Base-by-base conservation (phyloP, 495 filamentous ascomycete species). In the Oleoguttula mirabilis region DNA sequence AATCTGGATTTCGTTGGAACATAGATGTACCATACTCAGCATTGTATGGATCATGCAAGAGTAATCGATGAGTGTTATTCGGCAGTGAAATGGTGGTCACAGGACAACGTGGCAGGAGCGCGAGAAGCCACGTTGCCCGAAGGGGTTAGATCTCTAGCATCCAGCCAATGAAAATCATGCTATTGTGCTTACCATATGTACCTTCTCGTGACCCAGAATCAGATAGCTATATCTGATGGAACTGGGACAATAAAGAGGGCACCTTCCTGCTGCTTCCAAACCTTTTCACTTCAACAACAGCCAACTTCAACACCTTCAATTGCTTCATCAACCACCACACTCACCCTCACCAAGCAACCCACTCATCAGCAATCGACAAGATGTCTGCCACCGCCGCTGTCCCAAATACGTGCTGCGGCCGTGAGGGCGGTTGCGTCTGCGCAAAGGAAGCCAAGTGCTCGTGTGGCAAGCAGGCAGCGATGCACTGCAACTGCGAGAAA, bases 401-500 rank as follows among this genome's bases (percentile, higher is more conserved):
- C 53, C 75, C 74, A 19, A 61, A 66, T n/a, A 77, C 72, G 57
- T 81, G 77, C 71, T 80, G 77, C 61, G 72, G 72, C 57, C 70
- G 68, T 51, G 61, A 66, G 40, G 63, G 59, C 41, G 66, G 62
- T 36, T 80, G 76, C 53, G 66, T 73, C 58, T 81, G 77, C 47
- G 76, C 76, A 17, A 64, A 69, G 17, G 69, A 41, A 34, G 32
- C 46, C 41, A 41, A 30, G 24, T 95, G 88, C 74, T 88, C 84
- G 12, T 96, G 88, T 57, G 88, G 88, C 51, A 72, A 88, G 66
- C 72, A 88, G 55, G 73, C 74, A 6, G 88, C 88, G 32, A 74
- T 94, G 42, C 70, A 84, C 57, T 96, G 88, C 71, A 77, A 66
- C 41, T 96, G 88, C 68, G 77, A 76, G 59, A 85, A 82, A 59